Evolutionary conservation across 148 eudicot species (phyloP), one percentile per base, ranked within the genome.

Genomic region (Amaranthus cruentus): DNA sequence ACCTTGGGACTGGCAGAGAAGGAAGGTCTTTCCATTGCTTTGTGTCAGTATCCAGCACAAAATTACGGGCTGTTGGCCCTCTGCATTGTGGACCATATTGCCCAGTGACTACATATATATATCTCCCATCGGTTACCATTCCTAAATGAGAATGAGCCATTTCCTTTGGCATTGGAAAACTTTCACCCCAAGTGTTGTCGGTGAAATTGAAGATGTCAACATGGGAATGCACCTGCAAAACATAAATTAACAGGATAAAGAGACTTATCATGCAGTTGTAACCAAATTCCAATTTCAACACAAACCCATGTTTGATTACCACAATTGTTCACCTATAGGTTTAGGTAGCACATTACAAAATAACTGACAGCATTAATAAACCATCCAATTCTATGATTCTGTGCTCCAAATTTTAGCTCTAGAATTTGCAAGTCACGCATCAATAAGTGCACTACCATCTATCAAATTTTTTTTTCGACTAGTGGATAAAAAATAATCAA

Each of bases 61-160:
- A 92, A 12, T 83, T 92, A 47, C 78, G 89, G 38, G 96, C 85
- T 53, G 99, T 96, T 6, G 97, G 91, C 8, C 99, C 99, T 79
- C 99, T 83, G 81, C 99, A 96, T 77, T 96, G 99, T 2, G 97
- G 99, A 73, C 99, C 99, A 85, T 92, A 92, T 74, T 96, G 99
- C 72, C 99, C 97, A 9, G 89, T 92, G 80, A 96, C 97, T 5
- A 92, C 80, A 79, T 96, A 96, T 53, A 96, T 87, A 67, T 88
- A 92, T 83, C 96, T 86, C 28, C 99, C 99, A 84, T 96, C 99
- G 6, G 96, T 92, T 77, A 76, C 97, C 99, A 96, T 96, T 59
- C 99, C 99, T 57, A 96, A 83, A 83, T 96, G 99, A 57, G 99
- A 96, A 89, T 96, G 99, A 42, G 97, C 97, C 99, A 92, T 96